Evolutionary conservation across 2,329 filamentous ascomycete genomes (phyloP), one percentile per base, ranked within the genome.

Genomic region (Cytospora schulzeri): DNA sequence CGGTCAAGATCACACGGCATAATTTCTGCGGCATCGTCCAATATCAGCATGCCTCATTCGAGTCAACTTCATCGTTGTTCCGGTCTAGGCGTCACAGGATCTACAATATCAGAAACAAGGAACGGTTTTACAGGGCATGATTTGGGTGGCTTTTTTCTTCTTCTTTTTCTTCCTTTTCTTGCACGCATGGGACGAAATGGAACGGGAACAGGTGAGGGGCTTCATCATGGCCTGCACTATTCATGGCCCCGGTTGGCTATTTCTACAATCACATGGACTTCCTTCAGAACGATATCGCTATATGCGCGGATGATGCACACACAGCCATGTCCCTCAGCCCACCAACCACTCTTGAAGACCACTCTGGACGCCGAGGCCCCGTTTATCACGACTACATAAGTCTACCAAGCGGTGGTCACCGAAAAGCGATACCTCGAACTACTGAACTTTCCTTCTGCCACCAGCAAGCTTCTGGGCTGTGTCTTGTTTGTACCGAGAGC

Each of bases 341-440:
- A n/a, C n/a, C n/a, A n/a, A n/a, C n/a, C n/a, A n/a, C n/a, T n/a
- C n/a, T n/a, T n/a, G n/a, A n/a, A n/a, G n/a, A n/a, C n/a, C n/a
- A n/a, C n/a, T n/a, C n/a, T n/a, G n/a, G n/a, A n/a, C n/a, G n/a
- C n/a, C n/a, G n/a, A n/a, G n/a, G n/a, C n/a, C n/a, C n/a, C n/a
- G n/a, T n/a, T n/a, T n/a, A n/a, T n/a, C n/a, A n/a, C n/a, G n/a
- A n/a, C n/a, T n/a, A n/a, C n/a, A n/a, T n/a, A n/a, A n/a, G n/a
- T n/a, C n/a, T n/a, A n/a, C n/a, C n/a, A n/a, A n/a, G n/a, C n/a
- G n/a, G n/a, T n/a, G n/a, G n/a, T 22, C 38, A 35, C 35, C 45
- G 41, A 56, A 64, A 53, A 65, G 63, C 61, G 58, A 65, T 57
- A 65, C 63, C 53, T 65, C 26, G 22, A 24, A 61, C 38, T 17